Conservation (phyloP, 2,329 filamentous ascomycete genomes). For the Pyrenochaeta sp. region DNA sequence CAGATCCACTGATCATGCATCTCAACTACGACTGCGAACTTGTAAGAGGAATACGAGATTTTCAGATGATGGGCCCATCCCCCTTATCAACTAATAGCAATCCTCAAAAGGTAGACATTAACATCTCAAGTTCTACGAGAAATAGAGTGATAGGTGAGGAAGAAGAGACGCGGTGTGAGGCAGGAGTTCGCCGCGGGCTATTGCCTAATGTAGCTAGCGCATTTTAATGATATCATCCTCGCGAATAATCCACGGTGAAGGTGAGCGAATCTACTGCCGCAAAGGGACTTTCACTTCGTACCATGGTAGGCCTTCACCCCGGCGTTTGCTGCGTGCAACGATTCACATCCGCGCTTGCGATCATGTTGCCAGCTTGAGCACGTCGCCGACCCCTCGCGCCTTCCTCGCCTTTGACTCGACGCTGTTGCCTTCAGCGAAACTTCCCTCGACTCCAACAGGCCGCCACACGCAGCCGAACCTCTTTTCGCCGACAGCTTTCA, state of each 20-base stretch:
- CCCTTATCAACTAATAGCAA: no score
- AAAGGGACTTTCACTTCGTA: conserved; percentile 1
- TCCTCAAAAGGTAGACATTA: no score
- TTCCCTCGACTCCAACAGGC: neutral
- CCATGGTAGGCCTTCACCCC: neutral
- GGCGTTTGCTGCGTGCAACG: neutral
- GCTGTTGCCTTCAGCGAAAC: conserved; percentile 25
- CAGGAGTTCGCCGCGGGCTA: conserved; percentile 19
- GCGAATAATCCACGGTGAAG: conserved; percentile 10
- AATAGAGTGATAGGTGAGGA: neutral
- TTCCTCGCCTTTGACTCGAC: conserved; percentile 4
- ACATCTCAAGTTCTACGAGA: no score
- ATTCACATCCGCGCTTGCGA: neutral
- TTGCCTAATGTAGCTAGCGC: conserved; percentile 17
- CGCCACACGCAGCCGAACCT: neutral
- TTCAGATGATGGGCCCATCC: no score
- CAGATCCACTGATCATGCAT: no score
- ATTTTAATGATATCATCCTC: conserved; percentile 30
- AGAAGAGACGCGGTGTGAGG: neutral
- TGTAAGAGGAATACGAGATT: no score
- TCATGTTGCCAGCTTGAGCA: neutral
- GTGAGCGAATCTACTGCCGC: conserved; percentile 7
- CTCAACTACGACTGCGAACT: no score
- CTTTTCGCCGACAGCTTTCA: neutral
- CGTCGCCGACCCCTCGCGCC: neutral